Evolutionary conservation across 2,329 filamentous ascomycete species (phyloP).

Genomic region (Cercospora sesami): DNA sequence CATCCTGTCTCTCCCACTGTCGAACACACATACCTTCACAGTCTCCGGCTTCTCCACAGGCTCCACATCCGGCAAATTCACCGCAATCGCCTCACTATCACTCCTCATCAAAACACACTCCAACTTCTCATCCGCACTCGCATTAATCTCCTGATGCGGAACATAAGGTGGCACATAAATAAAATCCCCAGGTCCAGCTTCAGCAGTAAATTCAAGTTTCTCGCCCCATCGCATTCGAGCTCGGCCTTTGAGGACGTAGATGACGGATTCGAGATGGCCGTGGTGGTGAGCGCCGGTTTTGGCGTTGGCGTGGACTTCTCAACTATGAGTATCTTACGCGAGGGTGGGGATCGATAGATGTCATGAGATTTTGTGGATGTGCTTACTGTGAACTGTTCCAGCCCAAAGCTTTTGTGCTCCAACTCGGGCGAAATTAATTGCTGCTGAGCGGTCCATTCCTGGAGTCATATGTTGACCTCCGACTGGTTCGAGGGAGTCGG

Average conservation of each 20-base stretch:
- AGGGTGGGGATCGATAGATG: too few species aligned
- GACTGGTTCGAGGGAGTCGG: constrained; percentile 42
- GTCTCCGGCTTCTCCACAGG: constrained; percentile 47
- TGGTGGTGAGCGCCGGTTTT: constrained; percentile 51
- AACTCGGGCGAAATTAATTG: constrained; percentile 47
- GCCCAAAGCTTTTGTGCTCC: constrained; percentile 51
- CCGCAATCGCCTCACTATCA: constrained; percentile 48
- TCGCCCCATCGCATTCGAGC: constrained; percentile 51
- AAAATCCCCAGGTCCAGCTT: constrained; percentile 50
- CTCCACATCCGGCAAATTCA: constrained; percentile 48
- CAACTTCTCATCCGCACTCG: constrained; percentile 44
- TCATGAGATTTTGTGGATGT: too few species aligned
- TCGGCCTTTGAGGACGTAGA: constrained; percentile 49
- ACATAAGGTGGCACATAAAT: constrained; percentile 48
- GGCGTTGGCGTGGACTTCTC: constrained; percentile 44
- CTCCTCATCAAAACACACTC: constrained; percentile 48
- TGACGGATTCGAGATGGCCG: constrained; percentile 49
- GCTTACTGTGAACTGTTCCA: constrained; percentile 42
- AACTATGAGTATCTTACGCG: too few species aligned
- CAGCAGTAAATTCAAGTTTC: constrained; percentile 48
- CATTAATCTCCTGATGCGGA: constrained; percentile 52
- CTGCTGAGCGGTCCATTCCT: constrained; percentile 48
- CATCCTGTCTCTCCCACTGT: too few species aligned
- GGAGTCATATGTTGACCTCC: constrained; percentile 44
- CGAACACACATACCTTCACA: constrained; percentile 35